Base-by-base conservation (phyloP, 257 asterid genomes). In the Fraxinus excelsior region DNA sequence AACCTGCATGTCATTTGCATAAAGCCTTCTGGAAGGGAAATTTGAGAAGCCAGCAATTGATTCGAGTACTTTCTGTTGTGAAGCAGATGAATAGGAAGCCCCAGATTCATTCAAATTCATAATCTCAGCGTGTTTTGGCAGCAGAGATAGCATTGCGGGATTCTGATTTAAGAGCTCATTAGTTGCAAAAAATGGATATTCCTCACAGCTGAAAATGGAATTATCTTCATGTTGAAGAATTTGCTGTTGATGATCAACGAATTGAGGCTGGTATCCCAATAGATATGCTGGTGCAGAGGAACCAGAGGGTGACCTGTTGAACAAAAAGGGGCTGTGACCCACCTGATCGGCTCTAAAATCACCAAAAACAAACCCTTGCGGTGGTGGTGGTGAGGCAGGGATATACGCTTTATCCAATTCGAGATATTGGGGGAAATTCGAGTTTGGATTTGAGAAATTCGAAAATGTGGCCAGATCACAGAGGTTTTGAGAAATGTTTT, bases 51-150 rank as follows among this genome's bases (percentile, higher is more conserved):
- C 73, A 60, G 4, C 37, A 42, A n/a, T 46, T 13, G 68, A 74
- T 31, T 74, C 76, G 25, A 40, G 29, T 56, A 67, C 51, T 53
- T 73, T 71, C 42, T 71, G 42, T 35, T 77, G 74, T 25, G 70
- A 0, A 26, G 76, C n/a, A 1, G 84, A 67, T 23, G 70, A 68
- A 46, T 72, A 37, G 12, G 75, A 53, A 21, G 78, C n/a, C 69
- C 70, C 80, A 56, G 14, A 64, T 13, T 75, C 84, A 26, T 44
- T 21, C 8, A 29, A 81, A 37, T 68, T 78, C 2, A 82, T 25
- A 23, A 80, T 70, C 18, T 84, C 83, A 2, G 25, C 46, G n/a
- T 84, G 77, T 46, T 83, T 81, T 1, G 90, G 86, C 21, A 56
- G 80, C 49, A 26, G 67, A 58, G 75, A 21, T 1, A 78, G 82